Conservation (phyloP, 2,329 filamentous ascomycete genomes). For the Talaromyces funiculosus region DNA sequence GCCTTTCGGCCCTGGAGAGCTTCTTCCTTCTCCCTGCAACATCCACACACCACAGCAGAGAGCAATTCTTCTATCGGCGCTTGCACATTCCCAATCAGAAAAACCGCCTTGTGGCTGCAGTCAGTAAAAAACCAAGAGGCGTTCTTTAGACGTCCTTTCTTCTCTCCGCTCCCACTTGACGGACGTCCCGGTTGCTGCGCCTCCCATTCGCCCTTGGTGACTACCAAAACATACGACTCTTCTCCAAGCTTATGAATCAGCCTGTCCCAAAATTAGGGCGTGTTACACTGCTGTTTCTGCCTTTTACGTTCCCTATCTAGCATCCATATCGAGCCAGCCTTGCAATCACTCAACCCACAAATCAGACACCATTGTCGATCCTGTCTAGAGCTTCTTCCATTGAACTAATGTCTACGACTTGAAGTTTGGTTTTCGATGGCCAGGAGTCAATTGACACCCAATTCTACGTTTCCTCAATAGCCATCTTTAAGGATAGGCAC, state of each 20-base stretch:
- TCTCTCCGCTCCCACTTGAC: not conserved
- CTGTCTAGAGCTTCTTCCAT: not conserved
- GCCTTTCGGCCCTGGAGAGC: not conserved
- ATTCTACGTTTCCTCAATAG: not conserved
- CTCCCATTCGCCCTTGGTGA: not conserved
- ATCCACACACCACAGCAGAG: not conserved
- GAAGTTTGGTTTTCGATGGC: not conserved
- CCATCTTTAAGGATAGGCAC: not conserved
- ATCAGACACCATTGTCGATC: not conserved
- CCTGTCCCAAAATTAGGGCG: not conserved
- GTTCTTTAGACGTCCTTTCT: not conserved
- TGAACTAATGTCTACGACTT: not conserved
- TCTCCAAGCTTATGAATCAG: not conserved
- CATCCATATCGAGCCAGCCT: not conserved
- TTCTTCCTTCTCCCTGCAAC: not conserved
- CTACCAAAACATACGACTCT: not conserved
- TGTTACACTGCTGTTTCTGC: not conserved
- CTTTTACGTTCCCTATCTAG: not conserved
- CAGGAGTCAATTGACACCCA: not conserved
- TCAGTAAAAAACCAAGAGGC: not conserved
- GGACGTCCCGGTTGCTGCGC: constrained; percentile 3
- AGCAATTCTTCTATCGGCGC: not conserved
- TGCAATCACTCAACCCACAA: not conserved
- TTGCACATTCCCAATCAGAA: not conserved
- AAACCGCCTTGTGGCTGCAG: not conserved